Evolutionary conservation across 2,329 filamentous ascomycete genomes (phyloP).

Genomic region (Dactylellina sp.): DNA sequence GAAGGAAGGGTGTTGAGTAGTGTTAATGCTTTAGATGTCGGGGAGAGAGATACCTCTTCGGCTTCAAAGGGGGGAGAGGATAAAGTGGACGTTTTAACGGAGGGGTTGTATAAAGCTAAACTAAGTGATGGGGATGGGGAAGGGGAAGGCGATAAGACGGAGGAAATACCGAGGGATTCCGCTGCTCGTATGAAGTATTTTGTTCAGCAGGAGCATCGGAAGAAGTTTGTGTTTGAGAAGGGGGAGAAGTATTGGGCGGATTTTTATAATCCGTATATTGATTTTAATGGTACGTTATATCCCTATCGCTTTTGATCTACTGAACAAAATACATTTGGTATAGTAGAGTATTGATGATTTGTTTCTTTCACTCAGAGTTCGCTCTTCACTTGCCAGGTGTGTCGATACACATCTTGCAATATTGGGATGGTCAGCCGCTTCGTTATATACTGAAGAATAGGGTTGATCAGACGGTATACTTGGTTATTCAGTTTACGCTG

Average conservation of each 20-base stretch:
- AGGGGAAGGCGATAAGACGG: neutral
- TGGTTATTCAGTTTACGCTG: conserved; percentile 84
- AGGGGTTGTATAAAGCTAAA: conserved; percentile 64
- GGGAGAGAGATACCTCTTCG: conserved; percentile 63
- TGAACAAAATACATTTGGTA: neutral
- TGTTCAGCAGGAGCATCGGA: conserved; percentile 69
- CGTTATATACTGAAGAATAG: conserved; percentile 90
- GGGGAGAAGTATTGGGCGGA: conserved; percentile 74
- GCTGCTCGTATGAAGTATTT: conserved; percentile 72
- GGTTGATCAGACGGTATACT: conserved; percentile 77
- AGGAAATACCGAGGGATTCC: conserved; percentile 59
- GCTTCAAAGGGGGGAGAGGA: conserved; percentile 30
- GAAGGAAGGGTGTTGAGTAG: conserved; percentile 84
- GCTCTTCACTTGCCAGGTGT: conserved; percentile 79
- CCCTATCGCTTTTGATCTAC: conserved; percentile 50
- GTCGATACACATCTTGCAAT: conserved; percentile 77
- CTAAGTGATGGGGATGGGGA: conserved; percentile 8
- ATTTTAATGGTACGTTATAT: conserved; percentile 74
- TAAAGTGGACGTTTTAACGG: conserved; percentile 59
- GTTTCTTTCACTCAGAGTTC: conserved; percentile 70
- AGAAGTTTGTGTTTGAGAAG: conserved; percentile 72
- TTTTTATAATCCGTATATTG: conserved; percentile 93
- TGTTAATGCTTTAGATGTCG: conserved; percentile 81
- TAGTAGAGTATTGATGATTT: neutral
- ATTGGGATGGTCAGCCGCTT: conserved; percentile 82